phyloP scores from a whole-genome alignment of 768 basidiomycete species.

The Cystobasidium onofrii region DNA sequence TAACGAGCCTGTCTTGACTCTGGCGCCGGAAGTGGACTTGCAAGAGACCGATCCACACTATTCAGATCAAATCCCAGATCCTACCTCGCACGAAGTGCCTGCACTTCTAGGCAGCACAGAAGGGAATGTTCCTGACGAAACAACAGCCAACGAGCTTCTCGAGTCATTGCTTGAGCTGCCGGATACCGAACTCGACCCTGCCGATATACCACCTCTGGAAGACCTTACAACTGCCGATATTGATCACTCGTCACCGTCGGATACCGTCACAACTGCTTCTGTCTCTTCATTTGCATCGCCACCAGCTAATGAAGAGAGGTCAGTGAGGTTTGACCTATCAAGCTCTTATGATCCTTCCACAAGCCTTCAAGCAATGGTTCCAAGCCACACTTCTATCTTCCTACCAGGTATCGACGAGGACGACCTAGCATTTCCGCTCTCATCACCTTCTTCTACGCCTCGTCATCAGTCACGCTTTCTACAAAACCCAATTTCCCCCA shows the following conservation, averaged over 20 bases:
- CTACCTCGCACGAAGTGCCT: too few relatives aligned
- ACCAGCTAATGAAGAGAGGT: not conserved
- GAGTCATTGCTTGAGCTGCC: not conserved
- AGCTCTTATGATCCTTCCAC: not conserved
- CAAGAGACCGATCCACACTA: not conserved
- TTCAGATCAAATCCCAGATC: not conserved
- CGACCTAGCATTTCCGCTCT: not conserved
- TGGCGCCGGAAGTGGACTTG: not conserved
- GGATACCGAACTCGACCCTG: not conserved
- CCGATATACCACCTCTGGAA: not conserved
- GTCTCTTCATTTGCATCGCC: not conserved
- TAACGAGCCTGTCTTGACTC: not conserved
- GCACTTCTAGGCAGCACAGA: too few relatives aligned
- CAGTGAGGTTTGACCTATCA: not conserved
- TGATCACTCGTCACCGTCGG: not conserved
- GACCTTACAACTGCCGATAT: not conserved
- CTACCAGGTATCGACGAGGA: not conserved
- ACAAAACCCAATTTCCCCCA: not conserved
- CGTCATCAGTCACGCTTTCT: not conserved
- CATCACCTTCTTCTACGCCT: not conserved
- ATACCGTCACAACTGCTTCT: not conserved
- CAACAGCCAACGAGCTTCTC: not conserved
- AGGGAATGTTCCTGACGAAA: not conserved
- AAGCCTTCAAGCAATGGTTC: not conserved
- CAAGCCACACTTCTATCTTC: not conserved